phyloP scores from a whole-genome alignment of 306 rosid species.

The Cicer arietinum region DNA sequence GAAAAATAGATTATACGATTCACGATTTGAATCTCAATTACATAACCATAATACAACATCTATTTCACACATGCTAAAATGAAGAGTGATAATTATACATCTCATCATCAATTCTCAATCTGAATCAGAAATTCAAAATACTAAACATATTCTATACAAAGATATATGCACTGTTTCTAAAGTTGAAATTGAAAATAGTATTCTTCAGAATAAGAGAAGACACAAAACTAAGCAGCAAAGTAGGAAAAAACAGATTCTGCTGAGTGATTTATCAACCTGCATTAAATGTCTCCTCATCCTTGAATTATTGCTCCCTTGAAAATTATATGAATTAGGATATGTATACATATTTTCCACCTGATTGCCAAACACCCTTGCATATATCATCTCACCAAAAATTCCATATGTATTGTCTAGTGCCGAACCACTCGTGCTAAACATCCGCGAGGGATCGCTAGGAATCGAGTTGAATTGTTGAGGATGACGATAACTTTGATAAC shows the following conservation, averaged over 20 bases:
- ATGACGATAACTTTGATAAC: conserved; percentile 49
- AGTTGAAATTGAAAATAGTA: conserved; percentile 18
- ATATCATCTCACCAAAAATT: conserved; percentile 68
- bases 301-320: conserved; percentile 58
- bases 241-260: conserved; percentile 74
- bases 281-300: conserved; percentile 73
- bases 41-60: neutral
- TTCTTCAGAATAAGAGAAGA: conserved; percentile 70
- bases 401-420: conserved; percentile 52
- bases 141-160: conserved; percentile 47
- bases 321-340: conserved; percentile 62
- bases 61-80: conserved; percentile 20
- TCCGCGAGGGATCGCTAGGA: conserved; percentile 42
- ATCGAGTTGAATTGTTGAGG: conserved; percentile 49
- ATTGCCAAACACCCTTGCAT: conserved; percentile 72
- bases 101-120: conserved; percentile 32
- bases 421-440: conserved; percentile 52
- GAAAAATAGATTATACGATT: too few species aligned
- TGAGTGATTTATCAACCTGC: conserved; percentile 75
- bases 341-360: conserved; percentile 56
- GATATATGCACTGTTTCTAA: conserved; percentile 26
- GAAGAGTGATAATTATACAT: conserved; percentile 25
- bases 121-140: conserved; percentile 32
- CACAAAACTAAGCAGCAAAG: conserved; percentile 71
- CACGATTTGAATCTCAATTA: too few species aligned